phyloP scores from a whole-genome alignment of 306 rosid genomes.

The Vigna reflexopilosa region DNA sequence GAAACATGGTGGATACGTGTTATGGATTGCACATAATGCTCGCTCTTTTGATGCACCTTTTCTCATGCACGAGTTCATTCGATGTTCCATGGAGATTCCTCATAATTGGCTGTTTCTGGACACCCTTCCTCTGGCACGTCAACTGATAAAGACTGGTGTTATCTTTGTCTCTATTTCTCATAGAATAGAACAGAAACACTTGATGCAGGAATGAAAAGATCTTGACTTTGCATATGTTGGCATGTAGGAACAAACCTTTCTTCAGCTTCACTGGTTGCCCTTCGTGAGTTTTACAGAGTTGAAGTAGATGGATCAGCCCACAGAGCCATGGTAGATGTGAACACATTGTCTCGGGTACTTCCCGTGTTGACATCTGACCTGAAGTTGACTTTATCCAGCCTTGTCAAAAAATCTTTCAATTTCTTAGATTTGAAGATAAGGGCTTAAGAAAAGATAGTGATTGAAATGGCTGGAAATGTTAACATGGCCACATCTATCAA shows the following conservation, averaged over 20 bases:
- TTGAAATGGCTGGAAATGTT: neutral
- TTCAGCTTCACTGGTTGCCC: constrained; percentile 52
- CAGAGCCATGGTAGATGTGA: constrained; percentile 80
- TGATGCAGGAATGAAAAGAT: constrained; percentile 21
- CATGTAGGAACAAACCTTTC: constrained; percentile 52
- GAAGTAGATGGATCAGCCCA: constrained; percentile 66
- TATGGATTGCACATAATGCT: constrained; percentile 78
- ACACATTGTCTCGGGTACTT: constrained; percentile 58
- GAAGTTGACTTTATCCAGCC: constrained; percentile 55
- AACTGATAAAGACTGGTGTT: constrained; percentile 60
- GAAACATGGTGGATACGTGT: constrained; percentile 62
- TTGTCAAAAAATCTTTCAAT: constrained; percentile 59
- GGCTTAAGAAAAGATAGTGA: constrained; percentile 41
- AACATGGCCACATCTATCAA: too few relatives aligned
- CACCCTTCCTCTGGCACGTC: constrained; percentile 63
- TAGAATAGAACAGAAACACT: neutral
- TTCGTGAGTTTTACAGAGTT: constrained; percentile 52
- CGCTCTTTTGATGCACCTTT: constrained; percentile 73
- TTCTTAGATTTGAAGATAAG: constrained; percentile 49
- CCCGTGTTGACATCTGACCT: constrained; percentile 58
- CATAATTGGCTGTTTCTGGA: constrained; percentile 64
- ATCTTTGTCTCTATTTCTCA: constrained; percentile 1
- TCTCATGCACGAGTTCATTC: constrained; percentile 60
- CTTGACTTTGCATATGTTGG: constrained; percentile 18
- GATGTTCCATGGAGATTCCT: constrained; percentile 66